Percentiles rank a stretch among this genome's conserved stretches.
Conservation (phyloP, 106 monocot species). For the Alisma plantagoaquatica region DNA sequence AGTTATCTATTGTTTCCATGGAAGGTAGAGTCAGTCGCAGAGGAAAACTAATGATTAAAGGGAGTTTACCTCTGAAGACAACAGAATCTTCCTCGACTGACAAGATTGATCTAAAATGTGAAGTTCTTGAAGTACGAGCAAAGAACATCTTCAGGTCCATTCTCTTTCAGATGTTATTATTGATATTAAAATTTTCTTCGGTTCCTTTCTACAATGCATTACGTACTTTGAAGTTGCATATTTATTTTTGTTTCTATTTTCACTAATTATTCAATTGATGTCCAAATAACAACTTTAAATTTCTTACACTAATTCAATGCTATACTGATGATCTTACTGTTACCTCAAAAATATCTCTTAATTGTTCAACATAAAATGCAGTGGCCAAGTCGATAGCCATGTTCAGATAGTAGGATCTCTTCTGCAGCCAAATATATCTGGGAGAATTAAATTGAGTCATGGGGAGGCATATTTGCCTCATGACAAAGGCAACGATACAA, state of each 20-base stretch:
- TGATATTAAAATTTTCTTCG: too few species aligned
- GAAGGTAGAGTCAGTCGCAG: conserved; percentile 90
- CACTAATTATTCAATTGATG: too few species aligned
- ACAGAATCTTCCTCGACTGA: conserved; percentile 58
- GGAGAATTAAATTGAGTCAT: conserved; percentile 86
- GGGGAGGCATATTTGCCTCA: conserved; percentile 99
- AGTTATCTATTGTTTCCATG: conserved; percentile 77
- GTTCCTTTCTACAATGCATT: too few species aligned
- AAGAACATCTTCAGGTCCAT: conserved; percentile 88
- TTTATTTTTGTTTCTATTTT: too few species aligned
- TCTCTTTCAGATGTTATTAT: conserved; percentile 3
- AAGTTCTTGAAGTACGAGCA: conserved; percentile 81
- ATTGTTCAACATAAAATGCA: too few species aligned
- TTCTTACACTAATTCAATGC: too few species aligned
- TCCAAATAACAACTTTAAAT: too few species aligned
- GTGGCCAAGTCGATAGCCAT: conserved; percentile 96
- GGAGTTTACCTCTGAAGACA: conserved; percentile 77
- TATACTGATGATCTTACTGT: too few species aligned
- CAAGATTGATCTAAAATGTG: conserved; percentile 92
- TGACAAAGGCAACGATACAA: conserved; percentile 73
- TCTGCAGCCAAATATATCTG: conserved; percentile 88
- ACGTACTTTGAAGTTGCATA: too few species aligned
- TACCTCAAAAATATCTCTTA: too few species aligned
- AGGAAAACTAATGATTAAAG: conserved; percentile 79
- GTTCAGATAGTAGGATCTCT: conserved; percentile 88